Conservation (phyloP, 2,329 filamentous ascomycete genomes). For the Mycosphaerella sp. region DNA sequence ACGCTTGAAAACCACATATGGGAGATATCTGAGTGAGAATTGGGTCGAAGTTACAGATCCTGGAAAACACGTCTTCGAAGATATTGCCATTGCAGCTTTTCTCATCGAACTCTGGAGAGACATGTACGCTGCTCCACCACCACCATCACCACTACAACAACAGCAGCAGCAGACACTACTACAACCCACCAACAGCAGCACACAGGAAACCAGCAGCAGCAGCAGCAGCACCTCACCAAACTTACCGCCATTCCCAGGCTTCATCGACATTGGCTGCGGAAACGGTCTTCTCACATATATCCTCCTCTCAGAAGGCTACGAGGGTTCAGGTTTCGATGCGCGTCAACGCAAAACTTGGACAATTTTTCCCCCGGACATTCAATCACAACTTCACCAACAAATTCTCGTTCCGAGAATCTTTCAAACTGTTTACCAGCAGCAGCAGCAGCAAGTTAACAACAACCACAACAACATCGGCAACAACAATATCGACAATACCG, state of each 20-base stretch:
- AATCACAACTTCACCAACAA: conserved; percentile 50
- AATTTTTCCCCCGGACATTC: conserved; percentile 53
- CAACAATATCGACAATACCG: background rate
- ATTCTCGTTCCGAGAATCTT: conserved; percentile 54
- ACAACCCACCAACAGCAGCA: too few relatives aligned
- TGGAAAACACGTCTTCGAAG: conserved; percentile 90
- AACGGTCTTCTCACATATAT: conserved; percentile 88
- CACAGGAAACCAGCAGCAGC: background rate
- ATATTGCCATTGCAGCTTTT: conserved; percentile 84
- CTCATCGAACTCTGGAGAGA: conserved; percentile 83
- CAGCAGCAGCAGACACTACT: background rate
- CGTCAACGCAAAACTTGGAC: conserved; percentile 78
- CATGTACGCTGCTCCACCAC: conserved; percentile 55
- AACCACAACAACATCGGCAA: background rate
- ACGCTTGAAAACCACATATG: conserved; percentile 71
- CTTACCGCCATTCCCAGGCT: conserved; percentile 63
- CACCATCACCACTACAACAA: background rate
- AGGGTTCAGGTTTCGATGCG: conserved; percentile 88
- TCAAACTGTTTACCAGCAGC: background rate
- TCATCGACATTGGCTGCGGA: conserved; percentile 92
- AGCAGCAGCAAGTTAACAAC: background rate
- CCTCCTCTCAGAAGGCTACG: conserved; percentile 70
- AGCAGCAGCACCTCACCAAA: conserved; percentile 15
- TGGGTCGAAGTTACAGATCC: conserved; percentile 90
- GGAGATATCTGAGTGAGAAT: conserved; percentile 57